Conservation (phyloP, 768 basidiomycete genomes). For the Tulasnella sp. region DNA sequence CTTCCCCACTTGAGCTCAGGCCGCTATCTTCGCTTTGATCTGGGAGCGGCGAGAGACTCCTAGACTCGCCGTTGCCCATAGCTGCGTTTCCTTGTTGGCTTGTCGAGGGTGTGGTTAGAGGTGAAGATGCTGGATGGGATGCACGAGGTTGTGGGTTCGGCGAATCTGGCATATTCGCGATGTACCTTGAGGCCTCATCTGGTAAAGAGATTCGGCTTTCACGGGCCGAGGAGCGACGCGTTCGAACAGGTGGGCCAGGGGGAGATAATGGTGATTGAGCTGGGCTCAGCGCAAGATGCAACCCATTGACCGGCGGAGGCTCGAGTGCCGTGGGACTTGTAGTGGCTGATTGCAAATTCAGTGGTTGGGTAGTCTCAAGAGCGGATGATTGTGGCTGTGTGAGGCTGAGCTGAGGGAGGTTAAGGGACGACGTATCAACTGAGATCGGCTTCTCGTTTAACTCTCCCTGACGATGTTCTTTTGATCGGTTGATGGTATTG, state of each 20-base stretch:
- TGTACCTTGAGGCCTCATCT: constrained; percentile 66
- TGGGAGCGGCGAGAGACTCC: neutral
- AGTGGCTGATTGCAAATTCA: neutral
- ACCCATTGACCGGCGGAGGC: constrained; percentile 16
- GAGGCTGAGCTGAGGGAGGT: constrained; percentile 7
- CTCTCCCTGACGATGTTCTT: no score
- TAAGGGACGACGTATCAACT: neutral
- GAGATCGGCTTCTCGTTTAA: no score
- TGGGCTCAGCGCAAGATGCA: constrained; percentile 12
- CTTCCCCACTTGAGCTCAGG: neutral
- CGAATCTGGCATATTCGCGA: constrained; percentile 56
- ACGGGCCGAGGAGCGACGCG: constrained; percentile 34
- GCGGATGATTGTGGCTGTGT: neutral
- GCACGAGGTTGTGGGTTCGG: constrained; percentile 45
- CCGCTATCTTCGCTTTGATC: neutral
- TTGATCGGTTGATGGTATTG: constrained; percentile 1
- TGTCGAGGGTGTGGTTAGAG: constrained; percentile 5
- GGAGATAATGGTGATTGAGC: constrained; percentile 13
- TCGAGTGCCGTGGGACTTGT: neutral
- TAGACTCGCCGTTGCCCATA: constrained; percentile 9
- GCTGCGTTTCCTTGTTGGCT: neutral
- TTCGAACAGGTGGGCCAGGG: constrained; percentile 11
- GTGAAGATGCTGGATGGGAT: neutral
- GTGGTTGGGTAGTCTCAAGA: neutral
- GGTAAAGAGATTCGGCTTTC: constrained; percentile 63